Base-by-base conservation (phyloP, 306 rosid genomes). In the Betula pendula region DNA sequence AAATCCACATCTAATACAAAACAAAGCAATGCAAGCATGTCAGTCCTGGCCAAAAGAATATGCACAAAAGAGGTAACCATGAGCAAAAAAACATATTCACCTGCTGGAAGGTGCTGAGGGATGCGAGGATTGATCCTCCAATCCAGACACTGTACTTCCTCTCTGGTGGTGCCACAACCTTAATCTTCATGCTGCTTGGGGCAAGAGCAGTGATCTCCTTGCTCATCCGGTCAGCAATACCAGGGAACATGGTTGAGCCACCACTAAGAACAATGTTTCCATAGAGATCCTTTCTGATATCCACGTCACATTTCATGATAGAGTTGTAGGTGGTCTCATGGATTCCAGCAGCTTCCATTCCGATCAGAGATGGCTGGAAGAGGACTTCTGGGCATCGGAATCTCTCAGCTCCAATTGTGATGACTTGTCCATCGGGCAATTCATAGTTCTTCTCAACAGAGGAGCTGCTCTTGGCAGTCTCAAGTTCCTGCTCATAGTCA, bases 31-130 rank as follows among this genome's bases (percentile, higher is more conserved):
- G 17, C 33, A 16, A 5, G 62, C 16, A 44, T 22, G 72, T 88
- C 58, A 83, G 74, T 77, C 44, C 47, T 50, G 67, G 68, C 45
- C 42, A 19, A 55, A 51, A 43, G 27, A 62, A 60, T 9, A 72
- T 12, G 35, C 38, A 73, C 27, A 8, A 6, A 73, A 13, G 43
- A 29, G 60, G 29, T 69, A 58, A 49, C 10, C 42, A 35, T 27
- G 47, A 59, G n/a, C 12, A 62, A 58, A 48, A 75, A 22, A 38
- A 38, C 8, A 25, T 45, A 67, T 31, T 81, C 63, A 90, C 98
- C 98, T 94, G 98, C 87, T 94, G 97, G 93, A 94, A 94, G 94
- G 98, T 94, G 80, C 98, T 94, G 87, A 94, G 98, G 70, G 98
- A 94, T 68, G 98, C 98, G 59, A 94, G 98, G 81, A 94, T 94